Percentiles rank a stretch among this genome's conserved stretches.
Evolutionary conservation across 1,284 basidiomycete species (phyloP).

Genomic region (Cystobasidiaceae sp.): DNA sequence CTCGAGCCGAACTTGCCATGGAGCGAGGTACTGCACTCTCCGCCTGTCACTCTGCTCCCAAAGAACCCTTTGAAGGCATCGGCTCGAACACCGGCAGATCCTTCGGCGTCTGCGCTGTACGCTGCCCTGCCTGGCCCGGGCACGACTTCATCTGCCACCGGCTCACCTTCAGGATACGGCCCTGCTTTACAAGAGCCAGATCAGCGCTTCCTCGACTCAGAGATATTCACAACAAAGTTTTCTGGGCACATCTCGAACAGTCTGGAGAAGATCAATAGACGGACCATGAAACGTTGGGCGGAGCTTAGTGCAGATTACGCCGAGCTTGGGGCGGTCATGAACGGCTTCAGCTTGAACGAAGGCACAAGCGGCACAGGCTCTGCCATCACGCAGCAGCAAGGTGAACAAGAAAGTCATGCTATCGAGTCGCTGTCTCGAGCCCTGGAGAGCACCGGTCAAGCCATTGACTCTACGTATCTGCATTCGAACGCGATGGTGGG

Average conservation of each 20-base stretch:
- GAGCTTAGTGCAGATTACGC: slow-evolving; percentile 86
- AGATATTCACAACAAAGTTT: slow-evolving; percentile 94
- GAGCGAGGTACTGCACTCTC: slow-evolving; percentile 88
- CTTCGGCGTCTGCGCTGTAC: slow-evolving; percentile 67
- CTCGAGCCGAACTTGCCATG: slow-evolving; percentile 92
- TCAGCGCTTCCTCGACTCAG: slow-evolving; percentile 91
- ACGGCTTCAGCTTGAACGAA: slow-evolving; percentile 91
- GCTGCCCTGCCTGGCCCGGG: slow-evolving; percentile 81
- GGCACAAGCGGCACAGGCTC: slow-evolving; percentile 38
- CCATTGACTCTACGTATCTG: slow-evolving; percentile 88
- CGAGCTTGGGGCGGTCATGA: slow-evolving; percentile 89
- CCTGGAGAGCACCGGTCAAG: slow-evolving; percentile 89
- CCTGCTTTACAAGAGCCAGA: slow-evolving; percentile 82
- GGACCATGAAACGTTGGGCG: slow-evolving; percentile 87
- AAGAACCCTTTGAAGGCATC: slow-evolving; percentile 95
- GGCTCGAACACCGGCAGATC: slow-evolving; percentile 85
- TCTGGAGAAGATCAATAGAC: slow-evolving; percentile 92
- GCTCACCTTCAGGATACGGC: slow-evolving; percentile 25
- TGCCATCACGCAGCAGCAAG: slow-evolving; percentile 28
- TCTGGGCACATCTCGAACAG: slow-evolving; percentile 80
- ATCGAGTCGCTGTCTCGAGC: slow-evolving; percentile 64
- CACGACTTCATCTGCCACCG: slow-evolving; percentile 51
- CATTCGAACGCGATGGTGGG: slow-evolving; percentile 79
- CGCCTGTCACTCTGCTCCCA: slow-evolving; percentile 80
- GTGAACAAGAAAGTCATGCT: slow-evolving; percentile 35